Base-by-base conservation (phyloP, 257 asterid genomes). In the Mitragyna speciosa region DNA sequence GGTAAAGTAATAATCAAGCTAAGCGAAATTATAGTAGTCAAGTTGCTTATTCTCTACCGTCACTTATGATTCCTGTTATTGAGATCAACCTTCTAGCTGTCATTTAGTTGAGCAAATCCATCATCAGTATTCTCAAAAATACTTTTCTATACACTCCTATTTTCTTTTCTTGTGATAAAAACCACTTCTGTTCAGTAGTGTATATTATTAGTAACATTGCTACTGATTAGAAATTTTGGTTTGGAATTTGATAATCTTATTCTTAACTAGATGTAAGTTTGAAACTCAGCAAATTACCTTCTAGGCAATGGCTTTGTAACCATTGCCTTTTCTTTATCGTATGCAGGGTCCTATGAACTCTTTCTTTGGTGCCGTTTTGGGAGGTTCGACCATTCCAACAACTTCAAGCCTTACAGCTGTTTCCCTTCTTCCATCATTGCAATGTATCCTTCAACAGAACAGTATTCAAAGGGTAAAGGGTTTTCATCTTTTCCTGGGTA, bases 361-460 rank as follows among this genome's bases (percentile, higher is more conserved):
- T 61, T 79, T 76, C 77, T 63, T 78, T 70, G 88, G 87, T 84
- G 76, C 89, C 59, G 79, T 26, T 79, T 83, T 86, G 66, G 92
- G 94, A 80, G 87, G 86, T 78, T 86, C 88, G 33, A 71, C 88
- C 54, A 83, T 73, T 83, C 90, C 91, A 74, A 70, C 82, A 59
- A 75, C 66, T 77, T 82, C 96, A 59, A 78, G 87, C 85, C 73
- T 85, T 74, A 51, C 90, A 41, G 87, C 87, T 83, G 87, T 90
- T 83, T 88, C 96, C 45, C 82, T 92, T 85, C 93, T 94, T 82
- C 97, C 96, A 9, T 89, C 95, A 52, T 82, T 96, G 87, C 97
- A 94, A 54, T 84, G 77, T 85, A 83, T 94, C 78, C 83, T 91
- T 83, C 99, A 92, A 81, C 98, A 92, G 84, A 94, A 91, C 84